These are phyloP conservation scores for Tetradesmus lagerheimii DNA, from an alignment of 139 green algal species.

Conservation along the genomic window DNA sequence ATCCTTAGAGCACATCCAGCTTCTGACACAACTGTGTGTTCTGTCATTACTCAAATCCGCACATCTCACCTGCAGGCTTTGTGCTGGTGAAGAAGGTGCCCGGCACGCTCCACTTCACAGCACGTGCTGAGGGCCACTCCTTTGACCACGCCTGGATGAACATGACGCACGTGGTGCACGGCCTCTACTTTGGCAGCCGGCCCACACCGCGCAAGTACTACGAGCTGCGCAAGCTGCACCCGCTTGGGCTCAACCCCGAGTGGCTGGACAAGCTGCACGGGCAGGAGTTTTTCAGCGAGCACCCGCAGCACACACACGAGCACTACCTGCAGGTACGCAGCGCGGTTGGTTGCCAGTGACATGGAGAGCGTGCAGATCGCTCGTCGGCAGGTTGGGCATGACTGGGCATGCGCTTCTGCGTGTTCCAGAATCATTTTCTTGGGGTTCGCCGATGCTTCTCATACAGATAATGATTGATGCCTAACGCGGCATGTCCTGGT, in stretches of 20 bases:
- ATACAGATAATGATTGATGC: no score
- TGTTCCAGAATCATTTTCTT: no score
- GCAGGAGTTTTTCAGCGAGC: slow-evolving; percentile 73
- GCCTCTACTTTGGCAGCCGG: slow-evolving; percentile 82
- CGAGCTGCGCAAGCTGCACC: slow-evolving; percentile 75
- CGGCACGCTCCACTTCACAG: slow-evolving; percentile 89
- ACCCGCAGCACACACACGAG: slow-evolving; percentile 85
- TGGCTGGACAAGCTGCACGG: slow-evolving; percentile 91
- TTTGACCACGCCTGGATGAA: slow-evolving; percentile 83
- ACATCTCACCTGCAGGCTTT: slow-evolving; percentile 79
- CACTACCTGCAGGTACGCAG: slow-evolving; percentile 84
- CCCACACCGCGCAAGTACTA: slow-evolving; percentile 74
- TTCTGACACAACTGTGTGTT: no score
- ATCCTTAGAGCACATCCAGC: no score
- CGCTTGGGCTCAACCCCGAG: slow-evolving; percentile 80
- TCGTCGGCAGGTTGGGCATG: no score
- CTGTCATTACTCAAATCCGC: no score
- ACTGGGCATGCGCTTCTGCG: no score
- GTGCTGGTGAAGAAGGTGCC: slow-evolving; percentile 98
- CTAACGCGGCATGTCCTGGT: no score
- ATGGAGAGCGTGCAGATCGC: no score
- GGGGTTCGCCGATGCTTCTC: no score
- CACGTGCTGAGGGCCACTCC: slow-evolving; percentile 83
- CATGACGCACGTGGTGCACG: slow-evolving; percentile 60
- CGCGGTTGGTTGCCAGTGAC: background rate